phyloP scores from a whole-genome alignment of 148 eudicot genomes.

The Rhododendron molle region DNA sequence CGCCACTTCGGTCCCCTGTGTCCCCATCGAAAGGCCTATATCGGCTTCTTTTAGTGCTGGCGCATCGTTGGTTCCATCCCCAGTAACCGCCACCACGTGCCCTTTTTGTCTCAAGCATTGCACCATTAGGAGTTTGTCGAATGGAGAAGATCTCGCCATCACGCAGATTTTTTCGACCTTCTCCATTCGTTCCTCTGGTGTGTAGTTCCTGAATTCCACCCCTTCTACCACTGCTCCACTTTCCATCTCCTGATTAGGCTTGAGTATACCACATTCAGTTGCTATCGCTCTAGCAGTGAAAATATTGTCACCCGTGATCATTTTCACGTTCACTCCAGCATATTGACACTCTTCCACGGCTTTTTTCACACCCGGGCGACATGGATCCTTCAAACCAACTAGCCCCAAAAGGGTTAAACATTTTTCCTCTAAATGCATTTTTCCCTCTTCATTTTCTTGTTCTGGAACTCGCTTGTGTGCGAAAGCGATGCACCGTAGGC shows the following conservation, averaged over 20 bases:
- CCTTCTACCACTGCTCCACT: too few relatives aligned
- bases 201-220: too few relatives aligned
- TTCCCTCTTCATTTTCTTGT: conserved; percentile 1
- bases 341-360: conserved; percentile 12
- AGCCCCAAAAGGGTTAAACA: conserved; percentile 11
- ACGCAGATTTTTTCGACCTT: too few relatives aligned
- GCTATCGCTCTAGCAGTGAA: conserved; percentile 20
- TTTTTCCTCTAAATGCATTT: background rate
- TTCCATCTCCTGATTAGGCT: too few relatives aligned
- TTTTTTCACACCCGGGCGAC: background rate
- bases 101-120: conserved; percentile 14
- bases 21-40: conserved; percentile 19
- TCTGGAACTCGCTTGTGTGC: conserved; percentile 10
- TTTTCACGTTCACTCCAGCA: conserved; percentile 11
- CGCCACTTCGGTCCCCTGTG: conserved; percentile 2
- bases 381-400: background rate
- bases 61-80: conserved; percentile 15
- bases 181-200: too few relatives aligned
- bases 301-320: conserved; percentile 18
- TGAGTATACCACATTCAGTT: conserved; percentile 24
- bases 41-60: conserved; percentile 7
- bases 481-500: conserved; percentile 17
- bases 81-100: conserved; percentile 21
- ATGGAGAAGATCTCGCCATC: too few relatives aligned
- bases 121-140: too few relatives aligned